Evolutionary conservation across 768 basidiomycete genomes (phyloP).

Genomic region (Lactifluus piperatus): DNA sequence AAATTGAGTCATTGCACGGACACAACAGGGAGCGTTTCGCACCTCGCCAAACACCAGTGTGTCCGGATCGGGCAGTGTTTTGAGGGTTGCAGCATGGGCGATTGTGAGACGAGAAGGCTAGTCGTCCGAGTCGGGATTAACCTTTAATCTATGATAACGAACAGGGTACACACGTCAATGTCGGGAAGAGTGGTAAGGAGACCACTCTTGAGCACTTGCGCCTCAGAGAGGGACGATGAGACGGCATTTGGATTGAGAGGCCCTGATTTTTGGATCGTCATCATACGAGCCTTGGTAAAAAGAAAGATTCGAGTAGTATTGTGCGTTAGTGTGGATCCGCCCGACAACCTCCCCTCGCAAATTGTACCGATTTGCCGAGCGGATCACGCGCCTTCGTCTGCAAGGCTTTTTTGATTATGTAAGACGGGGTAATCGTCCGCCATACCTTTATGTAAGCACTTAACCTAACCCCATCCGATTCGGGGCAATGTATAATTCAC

Average conservation of each 20-base stretch:
- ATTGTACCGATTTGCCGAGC: too few relatives aligned
- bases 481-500: too few relatives aligned
- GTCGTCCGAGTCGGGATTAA: too few relatives aligned
- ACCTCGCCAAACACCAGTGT: constrained; percentile 52
- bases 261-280: constrained; percentile 1
- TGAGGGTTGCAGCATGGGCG: constrained; percentile 37
- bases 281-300: neutral
- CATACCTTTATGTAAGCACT: too few relatives aligned
- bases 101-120: constrained; percentile 52
- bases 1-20: neutral
- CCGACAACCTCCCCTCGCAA: neutral
- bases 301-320: neutral
- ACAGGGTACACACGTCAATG: constrained; percentile 14
- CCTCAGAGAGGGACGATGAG: constrained; percentile 5
- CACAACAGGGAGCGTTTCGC: constrained; percentile 12
- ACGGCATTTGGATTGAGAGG: constrained; percentile 13
- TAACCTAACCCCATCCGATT: too few relatives aligned
- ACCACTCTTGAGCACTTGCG: constrained; percentile 15
- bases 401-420: too few relatives aligned
- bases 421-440: too few relatives aligned
- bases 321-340: neutral
- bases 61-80: constrained; percentile 41
- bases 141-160: neutral
- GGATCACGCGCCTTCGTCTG: too few relatives aligned
- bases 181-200: constrained; percentile 3